Base-by-base conservation (phyloP, 805 yeast genomes). In the Groenewaldozyma tartarivorans region DNA sequence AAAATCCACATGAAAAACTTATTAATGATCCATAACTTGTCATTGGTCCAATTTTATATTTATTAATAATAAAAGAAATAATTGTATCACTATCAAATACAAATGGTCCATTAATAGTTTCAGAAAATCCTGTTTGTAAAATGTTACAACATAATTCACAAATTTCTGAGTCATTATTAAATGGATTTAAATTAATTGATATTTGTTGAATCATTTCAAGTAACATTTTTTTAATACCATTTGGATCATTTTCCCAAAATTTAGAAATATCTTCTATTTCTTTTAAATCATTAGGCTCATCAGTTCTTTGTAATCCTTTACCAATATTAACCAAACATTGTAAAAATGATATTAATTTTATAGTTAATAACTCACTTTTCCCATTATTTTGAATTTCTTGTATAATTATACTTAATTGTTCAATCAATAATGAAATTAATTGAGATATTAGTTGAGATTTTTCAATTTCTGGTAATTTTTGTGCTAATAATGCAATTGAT, bases 291-390 rank as follows among this genome's bases (percentile, higher is more conserved):
- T 59, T 58, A 19, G 19, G 19, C 19, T 78, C 85, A 31, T 68
- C 76, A 0, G 84, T 79, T 2, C 72, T 58, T 38, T 74, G 74
- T 52, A 81, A 58, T 0, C 87, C 85, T 42, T 77, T 79, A 0
- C 86, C 92, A 3, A 85, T 63, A 40, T 80, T 83, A n/a, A 69
- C 68, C 0, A 86, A 57, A 52, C 86, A 81, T 11, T 72, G 61
- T 20, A 84, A 57, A 35, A 83, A 58, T 19, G 87, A 78, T n/a
- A n/a, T n/a, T n/a, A n/a, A n/a, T n/a, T n/a, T n/a, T n/a, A n/a
- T n/a, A 2, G 68, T 18, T 18, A 31, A 11, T 15, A 17, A 3
- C 17, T 16, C 16, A 18, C 22, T 34, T 7, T 4, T 16, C 9
- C 15, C 19, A 26, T 11, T 4, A 9, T 33, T 22, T 27, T 36